These are phyloP conservation scores for Gentiana straminea DNA, from an alignment of 257 asterid genomes.

Conservation along the genomic window DNA sequence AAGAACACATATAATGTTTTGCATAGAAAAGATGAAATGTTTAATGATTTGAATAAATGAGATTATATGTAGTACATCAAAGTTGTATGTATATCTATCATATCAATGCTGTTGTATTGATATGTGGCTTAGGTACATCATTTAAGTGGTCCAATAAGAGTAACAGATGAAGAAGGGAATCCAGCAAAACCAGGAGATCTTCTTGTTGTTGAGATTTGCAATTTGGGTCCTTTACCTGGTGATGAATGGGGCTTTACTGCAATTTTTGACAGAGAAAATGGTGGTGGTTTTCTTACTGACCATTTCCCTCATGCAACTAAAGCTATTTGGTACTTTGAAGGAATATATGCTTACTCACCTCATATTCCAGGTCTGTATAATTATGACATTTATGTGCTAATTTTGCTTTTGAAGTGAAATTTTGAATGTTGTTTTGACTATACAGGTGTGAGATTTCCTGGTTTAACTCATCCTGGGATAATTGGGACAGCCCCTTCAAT, in stretches of 20 bases:
- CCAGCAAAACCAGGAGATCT: conserved; percentile 91
- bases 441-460: conserved; percentile 85
- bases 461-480: conserved; percentile 86
- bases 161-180: conserved; percentile 50
- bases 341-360: conserved; percentile 90
- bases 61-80: too few relatives aligned
- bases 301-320: conserved; percentile 84
- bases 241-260: conserved; percentile 98
- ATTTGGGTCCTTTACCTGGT: conserved; percentile 90
- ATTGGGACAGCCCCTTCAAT: conserved; percentile 91
- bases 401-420: neutral
- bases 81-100: too few relatives aligned
- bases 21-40: too few relatives aligned
- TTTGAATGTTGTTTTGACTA: neutral
- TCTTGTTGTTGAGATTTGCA: conserved; percentile 77
- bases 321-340: conserved; percentile 95
- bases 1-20: too few relatives aligned
- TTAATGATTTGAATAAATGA: too few relatives aligned
- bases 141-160: conserved; percentile 83
- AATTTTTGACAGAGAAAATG: conserved; percentile 84
- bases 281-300: conserved; percentile 92
- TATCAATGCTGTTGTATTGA: neutral
- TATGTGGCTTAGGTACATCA: conserved; percentile 61
- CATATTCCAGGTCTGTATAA: conserved; percentile 69
- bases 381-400: too few relatives aligned